phyloP scores from a whole-genome alignment of 2,329 filamentous ascomycete genomes.

The Thermoascus crustaceus region DNA sequence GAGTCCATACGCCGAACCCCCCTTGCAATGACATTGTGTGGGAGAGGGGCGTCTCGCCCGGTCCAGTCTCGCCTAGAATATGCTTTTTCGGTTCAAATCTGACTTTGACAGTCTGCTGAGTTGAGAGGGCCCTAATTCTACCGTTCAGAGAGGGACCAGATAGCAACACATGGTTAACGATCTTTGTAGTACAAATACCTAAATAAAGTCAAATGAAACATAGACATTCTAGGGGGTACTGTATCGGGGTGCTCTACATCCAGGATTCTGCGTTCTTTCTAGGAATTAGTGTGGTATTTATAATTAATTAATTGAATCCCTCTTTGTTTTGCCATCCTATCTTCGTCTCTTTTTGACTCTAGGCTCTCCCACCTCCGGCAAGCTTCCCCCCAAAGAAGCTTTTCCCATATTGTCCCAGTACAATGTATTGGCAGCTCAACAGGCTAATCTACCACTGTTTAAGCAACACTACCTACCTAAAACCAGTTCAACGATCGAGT shows the following conservation, averaged over 20 bases:
- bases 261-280: not conserved
- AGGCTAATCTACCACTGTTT: no score
- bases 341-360: no score
- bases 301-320: constrained; percentile 2
- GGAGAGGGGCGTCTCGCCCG: constrained; percentile 21
- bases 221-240: not conserved
- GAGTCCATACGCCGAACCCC: no score
- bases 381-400: no score
- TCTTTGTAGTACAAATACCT: no score
- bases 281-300: not conserved
- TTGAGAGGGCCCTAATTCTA: not conserved
- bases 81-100: constrained; percentile 20
- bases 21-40: constrained; percentile 24
- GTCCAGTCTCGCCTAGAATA: constrained; percentile 23
- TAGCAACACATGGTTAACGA: no score
- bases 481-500: no score
- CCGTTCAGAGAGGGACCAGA: no score
- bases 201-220: not conserved
- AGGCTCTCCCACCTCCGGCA: no score
- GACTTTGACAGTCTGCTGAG: constrained; percentile 22
- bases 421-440: no score
- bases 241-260: not conserved
- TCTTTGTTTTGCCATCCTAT: not conserved
- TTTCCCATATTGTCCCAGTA: no score
- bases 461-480: no score